Evolutionary conservation across 2,329 filamentous ascomycete species (phyloP).

Genomic region (Fusarium incarnatum): DNA sequence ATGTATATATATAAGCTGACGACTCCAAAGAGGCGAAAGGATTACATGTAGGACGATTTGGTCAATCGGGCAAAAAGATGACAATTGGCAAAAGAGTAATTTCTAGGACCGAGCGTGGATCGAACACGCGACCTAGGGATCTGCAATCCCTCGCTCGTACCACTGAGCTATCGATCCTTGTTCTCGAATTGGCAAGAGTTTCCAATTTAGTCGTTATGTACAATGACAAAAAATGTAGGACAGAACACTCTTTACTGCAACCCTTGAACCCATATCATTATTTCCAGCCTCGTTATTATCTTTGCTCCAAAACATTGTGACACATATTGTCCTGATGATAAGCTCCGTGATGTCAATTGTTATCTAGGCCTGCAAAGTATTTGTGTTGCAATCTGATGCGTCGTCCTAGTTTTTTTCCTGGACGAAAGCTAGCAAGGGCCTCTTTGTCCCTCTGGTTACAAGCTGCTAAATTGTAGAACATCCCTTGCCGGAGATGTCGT

Average conservation of each 20-base stretch:
- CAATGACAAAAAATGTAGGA: accelerated
- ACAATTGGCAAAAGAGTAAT: conserved; percentile 6
- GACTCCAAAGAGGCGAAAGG: background rate
- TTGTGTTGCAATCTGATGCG: background rate
- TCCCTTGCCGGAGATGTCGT: background rate
- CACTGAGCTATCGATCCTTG: conserved; percentile 44
- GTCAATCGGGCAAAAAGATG: background rate
- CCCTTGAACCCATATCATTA: conserved; percentile 2
- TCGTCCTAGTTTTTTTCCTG: background rate
- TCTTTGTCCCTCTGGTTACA: background rate
- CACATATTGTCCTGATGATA: background rate
- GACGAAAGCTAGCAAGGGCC: background rate
- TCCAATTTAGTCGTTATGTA: accelerated
- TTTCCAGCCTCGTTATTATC: conserved; percentile 27
- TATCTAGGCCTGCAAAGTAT: background rate
- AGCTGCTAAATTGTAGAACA: background rate
- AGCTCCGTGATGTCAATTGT: background rate
- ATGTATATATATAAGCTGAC: conserved; percentile 1
- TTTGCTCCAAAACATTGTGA: background rate
- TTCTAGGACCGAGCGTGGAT: conserved; percentile 41
- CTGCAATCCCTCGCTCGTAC: conserved; percentile 44
- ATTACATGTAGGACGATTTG: background rate
- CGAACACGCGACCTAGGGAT: conserved; percentile 44
- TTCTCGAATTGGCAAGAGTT: accelerated
- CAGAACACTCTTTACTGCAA: background rate